phyloP scores from a whole-genome alignment of 2,329 filamentous ascomycete species.

The Teratosphaeria pseudoeucalypti region DNA sequence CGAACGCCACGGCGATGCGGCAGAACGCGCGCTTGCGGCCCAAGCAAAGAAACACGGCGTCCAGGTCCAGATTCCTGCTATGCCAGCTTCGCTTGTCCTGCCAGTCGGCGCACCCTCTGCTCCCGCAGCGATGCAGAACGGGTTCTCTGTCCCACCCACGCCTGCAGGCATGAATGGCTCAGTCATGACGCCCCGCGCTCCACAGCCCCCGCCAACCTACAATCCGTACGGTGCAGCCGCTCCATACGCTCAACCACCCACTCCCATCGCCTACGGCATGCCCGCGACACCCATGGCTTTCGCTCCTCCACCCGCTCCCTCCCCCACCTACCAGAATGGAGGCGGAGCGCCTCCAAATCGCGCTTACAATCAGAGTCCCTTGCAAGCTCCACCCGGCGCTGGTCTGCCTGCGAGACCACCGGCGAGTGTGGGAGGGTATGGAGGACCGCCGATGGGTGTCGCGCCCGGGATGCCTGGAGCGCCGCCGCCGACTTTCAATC shows the following conservation, averaged over 20 bases:
- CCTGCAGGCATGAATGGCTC: not conserved
- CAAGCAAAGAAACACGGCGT: conserved; percentile 94
- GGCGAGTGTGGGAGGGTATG: conserved; percentile 56
- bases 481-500: conserved; percentile 22
- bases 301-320: not conserved
- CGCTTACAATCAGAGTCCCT: conserved; percentile 33
- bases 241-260: not conserved
- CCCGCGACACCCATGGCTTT: not conserved
- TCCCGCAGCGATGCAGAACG: conserved; percentile 32
- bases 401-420: conserved; percentile 61
- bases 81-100: conserved; percentile 63
- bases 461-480: conserved; percentile 28
- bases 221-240: conserved; percentile 2
- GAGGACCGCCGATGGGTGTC: conserved; percentile 46
- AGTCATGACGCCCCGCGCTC: not conserved
- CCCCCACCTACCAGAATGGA: conserved; percentile 4
- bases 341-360: conserved; percentile 18
- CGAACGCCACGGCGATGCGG: conserved; percentile 87
- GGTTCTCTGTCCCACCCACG: not conserved
- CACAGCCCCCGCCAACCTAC: conserved; percentile 11
- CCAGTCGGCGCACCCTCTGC: conserved; percentile 29
- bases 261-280: not conserved
- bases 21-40: conserved; percentile 80
- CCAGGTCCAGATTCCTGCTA: conserved; percentile 63
- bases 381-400: conserved; percentile 49